These are phyloP conservation scores for Nicotiana tabacum DNA, from an alignment of 257 asterid species.

Conservation along the genomic window DNA sequence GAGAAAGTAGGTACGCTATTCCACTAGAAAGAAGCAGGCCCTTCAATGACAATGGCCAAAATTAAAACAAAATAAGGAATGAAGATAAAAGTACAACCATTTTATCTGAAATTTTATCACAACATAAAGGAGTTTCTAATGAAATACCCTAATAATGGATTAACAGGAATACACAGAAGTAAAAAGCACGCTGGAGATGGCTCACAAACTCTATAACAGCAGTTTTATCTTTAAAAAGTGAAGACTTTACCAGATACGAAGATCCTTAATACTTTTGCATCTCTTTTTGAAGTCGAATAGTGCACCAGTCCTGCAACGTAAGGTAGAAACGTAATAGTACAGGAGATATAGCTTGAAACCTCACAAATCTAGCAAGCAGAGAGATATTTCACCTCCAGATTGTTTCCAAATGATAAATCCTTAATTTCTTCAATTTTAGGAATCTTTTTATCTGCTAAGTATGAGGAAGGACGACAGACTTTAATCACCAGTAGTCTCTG, in stretches of 20 bases:
- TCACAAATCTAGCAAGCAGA: background rate
- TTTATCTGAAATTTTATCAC: background rate
- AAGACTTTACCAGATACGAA: background rate
- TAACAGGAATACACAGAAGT: background rate
- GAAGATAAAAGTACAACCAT: background rate
- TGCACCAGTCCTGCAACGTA: background rate
- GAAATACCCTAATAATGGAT: background rate
- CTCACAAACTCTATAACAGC: background rate
- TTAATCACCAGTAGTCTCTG: conserved; percentile 50
- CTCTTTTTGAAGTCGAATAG: background rate
- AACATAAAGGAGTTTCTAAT: background rate
- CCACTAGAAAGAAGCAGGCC: background rate
- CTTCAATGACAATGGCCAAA: background rate
- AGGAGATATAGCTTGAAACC: background rate
- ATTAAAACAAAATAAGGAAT: background rate
- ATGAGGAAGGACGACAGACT: background rate
- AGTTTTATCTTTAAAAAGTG: background rate
- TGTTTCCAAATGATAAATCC: background rate
- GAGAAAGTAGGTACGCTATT: background rate
- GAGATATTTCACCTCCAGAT: background rate
- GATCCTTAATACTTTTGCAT: background rate
- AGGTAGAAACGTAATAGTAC: background rate
- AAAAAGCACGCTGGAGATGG: background rate
- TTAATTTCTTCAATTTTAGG: background rate
- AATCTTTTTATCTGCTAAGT: background rate